A percentile compares a stretch with the other conserved stretches of the same genome.
Evolutionary conservation across 331 rosid species (phyloP).

Genomic region (Dryas integrifolia): DNA sequence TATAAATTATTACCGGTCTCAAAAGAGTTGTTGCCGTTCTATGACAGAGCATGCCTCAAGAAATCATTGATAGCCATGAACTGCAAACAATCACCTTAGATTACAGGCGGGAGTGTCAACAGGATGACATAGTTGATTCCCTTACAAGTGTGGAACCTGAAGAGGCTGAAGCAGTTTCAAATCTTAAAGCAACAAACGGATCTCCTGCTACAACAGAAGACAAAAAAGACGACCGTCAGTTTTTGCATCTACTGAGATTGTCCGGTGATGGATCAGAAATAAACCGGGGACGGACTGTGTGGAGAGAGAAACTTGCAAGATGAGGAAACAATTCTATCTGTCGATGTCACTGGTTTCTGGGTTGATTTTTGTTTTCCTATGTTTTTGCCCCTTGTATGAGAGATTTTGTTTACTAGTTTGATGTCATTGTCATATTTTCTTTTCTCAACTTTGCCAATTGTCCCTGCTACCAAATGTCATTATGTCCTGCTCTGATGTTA

Average conservation of each 20-base stretch:
- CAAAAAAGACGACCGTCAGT: slow-evolving; percentile 46
- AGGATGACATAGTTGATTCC: slow-evolving; percentile 68
- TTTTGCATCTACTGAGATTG: slow-evolving; percentile 72
- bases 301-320: slow-evolving; percentile 87
- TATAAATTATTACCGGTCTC: neutral
- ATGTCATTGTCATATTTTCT: slow-evolving; percentile 14
- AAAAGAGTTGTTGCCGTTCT: slow-evolving; percentile 8
- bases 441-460: neutral
- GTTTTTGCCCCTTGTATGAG: slow-evolving; percentile 6
- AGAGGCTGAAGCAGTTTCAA: slow-evolving; percentile 38
- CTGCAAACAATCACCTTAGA: slow-evolving; percentile 83
- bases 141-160: slow-evolving; percentile 63
- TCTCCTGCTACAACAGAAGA: slow-evolving; percentile 32
- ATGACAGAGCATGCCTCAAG: slow-evolving; percentile 89
- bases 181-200: slow-evolving; percentile 55
- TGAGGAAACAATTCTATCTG: slow-evolving; percentile 33
- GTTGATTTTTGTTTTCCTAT: slow-evolving; percentile 12
- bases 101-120: slow-evolving; percentile 95
- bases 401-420: slow-evolving; percentile 21
- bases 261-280: slow-evolving; percentile 70
- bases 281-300: slow-evolving; percentile 79
- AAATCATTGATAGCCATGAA: slow-evolving; percentile 75
- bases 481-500: neutral
- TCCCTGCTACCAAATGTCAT: neutral
- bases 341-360: slow-evolving; percentile 14